Evolutionary conservation across 352 stramenopile species (phyloP).

Genomic region (Globisporangium spinosum): DNA sequence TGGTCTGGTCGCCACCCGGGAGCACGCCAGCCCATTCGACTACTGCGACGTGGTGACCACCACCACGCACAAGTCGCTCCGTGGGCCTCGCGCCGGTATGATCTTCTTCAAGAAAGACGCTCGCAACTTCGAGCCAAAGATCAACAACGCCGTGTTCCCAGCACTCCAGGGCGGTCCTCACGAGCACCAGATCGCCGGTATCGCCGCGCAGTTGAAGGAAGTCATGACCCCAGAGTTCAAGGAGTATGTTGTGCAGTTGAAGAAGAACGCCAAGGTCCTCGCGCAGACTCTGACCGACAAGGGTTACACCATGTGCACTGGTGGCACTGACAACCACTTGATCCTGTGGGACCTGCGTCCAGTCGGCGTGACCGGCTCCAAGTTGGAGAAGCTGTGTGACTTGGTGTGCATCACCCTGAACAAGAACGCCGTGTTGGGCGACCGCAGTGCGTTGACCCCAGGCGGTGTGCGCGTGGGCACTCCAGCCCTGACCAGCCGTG

Average conservation of each 20-base stretch:
- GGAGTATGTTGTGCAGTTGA: conserved; percentile 92
- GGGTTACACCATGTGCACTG: conserved; percentile 96
- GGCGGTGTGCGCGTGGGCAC: conserved; percentile 96
- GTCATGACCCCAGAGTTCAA: conserved; percentile 96
- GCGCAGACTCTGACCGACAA: conserved; percentile 88
- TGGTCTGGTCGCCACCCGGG: conserved; percentile 94
- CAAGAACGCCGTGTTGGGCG: conserved; percentile 98
- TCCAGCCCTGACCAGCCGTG: conserved; percentile 95
- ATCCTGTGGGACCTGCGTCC: conserved; percentile 97
- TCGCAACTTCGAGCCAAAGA: conserved; percentile 90
- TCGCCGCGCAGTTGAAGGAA: conserved; percentile 98
- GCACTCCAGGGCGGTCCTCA: conserved; percentile 96
- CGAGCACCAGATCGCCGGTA: conserved; percentile 98
- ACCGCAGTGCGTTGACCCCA: conserved; percentile 93
- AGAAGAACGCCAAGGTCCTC: conserved; percentile 95
- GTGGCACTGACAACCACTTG: conserved; percentile 99
- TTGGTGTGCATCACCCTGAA: conserved; percentile 97
- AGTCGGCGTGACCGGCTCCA: conserved; percentile 94
- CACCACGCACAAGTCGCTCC: conserved; percentile 99
- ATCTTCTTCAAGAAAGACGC: conserved; percentile 98
- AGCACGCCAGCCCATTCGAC: conserved; percentile 95
- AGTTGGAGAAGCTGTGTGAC: conserved; percentile 99
- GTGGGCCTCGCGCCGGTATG: conserved; percentile 96
- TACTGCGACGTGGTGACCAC: conserved; percentile 99
- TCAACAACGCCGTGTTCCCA: conserved; percentile 99